Evolutionary conservation across 305 asterid species (phyloP).

Genomic region (Rubia balearica): DNA sequence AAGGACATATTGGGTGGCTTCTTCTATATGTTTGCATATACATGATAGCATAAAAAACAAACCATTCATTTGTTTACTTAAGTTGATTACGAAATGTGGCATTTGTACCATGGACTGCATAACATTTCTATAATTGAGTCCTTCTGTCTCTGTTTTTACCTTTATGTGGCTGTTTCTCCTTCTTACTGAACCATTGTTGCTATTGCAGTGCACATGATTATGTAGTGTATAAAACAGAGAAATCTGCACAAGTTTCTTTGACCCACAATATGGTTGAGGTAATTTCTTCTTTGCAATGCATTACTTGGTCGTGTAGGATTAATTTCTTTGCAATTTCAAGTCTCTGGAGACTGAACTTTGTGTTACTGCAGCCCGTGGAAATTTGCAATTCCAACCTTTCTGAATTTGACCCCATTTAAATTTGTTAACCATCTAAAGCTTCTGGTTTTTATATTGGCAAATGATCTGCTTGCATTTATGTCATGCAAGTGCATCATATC

Average conservation of each 20-base stretch:
- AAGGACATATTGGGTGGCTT: not conserved
- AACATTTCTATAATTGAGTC: not conserved
- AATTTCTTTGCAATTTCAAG: too few relatives aligned
- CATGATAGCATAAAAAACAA: not conserved
- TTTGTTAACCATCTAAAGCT: slow-evolving; percentile 14
- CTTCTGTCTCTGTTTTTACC: not conserved
- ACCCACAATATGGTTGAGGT: too few relatives aligned
- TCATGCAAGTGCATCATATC: slow-evolving; percentile 77
- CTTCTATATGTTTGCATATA: not conserved
- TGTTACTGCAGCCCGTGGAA: too few relatives aligned
- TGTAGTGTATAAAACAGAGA: too few relatives aligned
- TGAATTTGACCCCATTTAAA: slow-evolving; percentile 15
- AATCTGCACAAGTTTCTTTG: too few relatives aligned
- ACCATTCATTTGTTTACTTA: not conserved
- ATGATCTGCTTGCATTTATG: slow-evolving; percentile 9
- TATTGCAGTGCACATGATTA: too few relatives aligned
- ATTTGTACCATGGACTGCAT: not conserved
- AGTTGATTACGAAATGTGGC: not conserved
- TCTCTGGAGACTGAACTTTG: too few relatives aligned
- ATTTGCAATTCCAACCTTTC: not conserved
- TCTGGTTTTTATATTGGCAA: not conserved
- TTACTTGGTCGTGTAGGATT: too few relatives aligned
- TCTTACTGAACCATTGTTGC: not conserved
- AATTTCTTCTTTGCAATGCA: too few relatives aligned
- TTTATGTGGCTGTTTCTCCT: not conserved